Base-by-base conservation (phyloP, 2,329 filamentous ascomycete species). In the Trichoderma citrinoviride region DNA sequence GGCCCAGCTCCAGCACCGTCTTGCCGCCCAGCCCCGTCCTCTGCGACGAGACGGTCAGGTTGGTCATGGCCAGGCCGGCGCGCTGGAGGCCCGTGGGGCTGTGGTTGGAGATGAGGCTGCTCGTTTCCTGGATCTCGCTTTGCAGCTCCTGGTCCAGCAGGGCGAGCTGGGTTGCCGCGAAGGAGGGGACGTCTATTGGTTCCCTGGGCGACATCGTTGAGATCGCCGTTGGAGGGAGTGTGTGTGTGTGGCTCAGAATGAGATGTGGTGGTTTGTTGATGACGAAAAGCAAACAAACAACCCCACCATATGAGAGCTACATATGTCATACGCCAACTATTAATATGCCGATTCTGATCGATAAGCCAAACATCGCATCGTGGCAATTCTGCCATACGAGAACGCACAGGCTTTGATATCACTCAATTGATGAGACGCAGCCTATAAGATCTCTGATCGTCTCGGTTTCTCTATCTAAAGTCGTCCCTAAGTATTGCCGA, bases 11-110 rank as follows among this genome's bases (percentile, higher is more conserved):
- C 3, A 97, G 80, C 1, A 99, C 90, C 0, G 91, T 92, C 68
- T 92, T 91, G n/a, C 95, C 95, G 17, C 93, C 95, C 43, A 97
- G 82, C 0, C 95, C 95, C 0, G 95, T 99, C 33, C 93, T 89
- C 73, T 91, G 90, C 19, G 90, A 89, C 12, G 84, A 81, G 40
- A 96, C 80, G 37, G 85, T 80, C 8, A 98, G 85, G 76, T 93
- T 94, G 17, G 87, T 86, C 71, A 95, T 82, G 37, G 92, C 92
- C 46, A 92, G 83, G n/a, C 92, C 92, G 6, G 90, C 90, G 65
- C 90, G 87, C 73, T 91, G 86, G 14, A 96, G 86, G 1, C 85
- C 82, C 0, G 84, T 79, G 5, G 92, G 91, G 54, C 88, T 87
- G 75, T 90, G 86, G 52, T 84, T 84, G 50, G 86, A 82, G 65